Base-by-base conservation (phyloP, 2,329 filamentous ascomycete species). In the Aphanoascus verrucosus region DNA sequence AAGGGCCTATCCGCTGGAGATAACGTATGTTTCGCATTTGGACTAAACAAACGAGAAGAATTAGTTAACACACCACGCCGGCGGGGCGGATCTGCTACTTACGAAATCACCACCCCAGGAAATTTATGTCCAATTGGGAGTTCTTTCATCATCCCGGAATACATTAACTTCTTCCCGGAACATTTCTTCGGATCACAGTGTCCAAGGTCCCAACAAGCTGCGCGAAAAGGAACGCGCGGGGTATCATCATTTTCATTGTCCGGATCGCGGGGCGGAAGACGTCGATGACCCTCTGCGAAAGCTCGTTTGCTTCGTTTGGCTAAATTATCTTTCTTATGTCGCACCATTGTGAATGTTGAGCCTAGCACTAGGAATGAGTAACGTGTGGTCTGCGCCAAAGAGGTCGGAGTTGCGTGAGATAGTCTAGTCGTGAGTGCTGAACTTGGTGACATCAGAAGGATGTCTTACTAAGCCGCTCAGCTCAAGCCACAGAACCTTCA, bases 141-240 rank as follows among this genome's bases (percentile, higher is more conserved):
- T 64, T 94, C 87, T 61, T 93, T 85, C 88, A 98, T 96, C 64
- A 96, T 76, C 2, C 91, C 91, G 53, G 94, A 80, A 59, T 85
- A 84, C 80, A 98, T 95, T 34, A 98, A 79, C 58, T 88, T 84
- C 74, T 98, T 98, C 32, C 93, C 93, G 0, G 90, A 96, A 72
- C 93, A 98, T 62, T 91, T 79, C 70, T 96, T 97, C 7, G 91
- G 88, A 65, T 98, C 93, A 75, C 93, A 98, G 74, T 98, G 93
- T 57, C 90, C 91, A 34, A 98, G 78, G 65, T 98, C 93, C 93
- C 93, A 98, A 69, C 91, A 96, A 55, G 91, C 93, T 47, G 93
- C 91, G 72, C 94, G 94, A 79, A 90, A 96, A 19, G 72, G 67
- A 37, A 71, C 72, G 49, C 67, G 68, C 55, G 67, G 61, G 43